Conservation (phyloP, 257 asterid species). For the Solanum chmielewskii region DNA sequence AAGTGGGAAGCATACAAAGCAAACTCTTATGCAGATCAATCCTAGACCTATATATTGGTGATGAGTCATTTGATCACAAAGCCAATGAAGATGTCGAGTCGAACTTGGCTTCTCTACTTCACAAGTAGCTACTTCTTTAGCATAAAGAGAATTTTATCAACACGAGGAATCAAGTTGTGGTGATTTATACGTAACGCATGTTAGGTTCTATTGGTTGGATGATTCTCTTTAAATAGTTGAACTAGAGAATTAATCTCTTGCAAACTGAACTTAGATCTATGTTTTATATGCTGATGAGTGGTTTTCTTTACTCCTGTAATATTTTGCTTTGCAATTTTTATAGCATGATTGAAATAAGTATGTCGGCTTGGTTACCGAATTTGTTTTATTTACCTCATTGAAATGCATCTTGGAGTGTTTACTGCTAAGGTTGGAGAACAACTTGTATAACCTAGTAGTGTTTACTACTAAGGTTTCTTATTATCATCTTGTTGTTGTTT, state of each 20-base stretch:
- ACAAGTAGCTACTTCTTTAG: conserved; percentile 12
- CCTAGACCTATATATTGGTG: conserved; percentile 77
- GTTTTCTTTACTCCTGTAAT: neutral
- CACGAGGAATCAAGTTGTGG: neutral
- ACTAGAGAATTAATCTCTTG: neutral
- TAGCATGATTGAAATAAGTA: neutral
- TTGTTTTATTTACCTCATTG: neutral
- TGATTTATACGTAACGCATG: neutral
- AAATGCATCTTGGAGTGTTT: neutral
- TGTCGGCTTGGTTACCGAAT: neutral
- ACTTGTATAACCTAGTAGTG: neutral
- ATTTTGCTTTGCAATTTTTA: neutral
- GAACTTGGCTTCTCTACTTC: conserved; percentile 54
- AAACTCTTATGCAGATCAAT: conserved; percentile 61
- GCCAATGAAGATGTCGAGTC: conserved; percentile 71
- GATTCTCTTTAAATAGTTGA: neutral
- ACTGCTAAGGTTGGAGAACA: neutral
- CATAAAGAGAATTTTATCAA: neutral
- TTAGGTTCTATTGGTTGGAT: neutral
- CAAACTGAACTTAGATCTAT: neutral
- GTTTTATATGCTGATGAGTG: neutral
- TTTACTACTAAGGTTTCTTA: neutral
- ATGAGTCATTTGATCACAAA: conserved; percentile 72
- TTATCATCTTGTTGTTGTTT: neutral
- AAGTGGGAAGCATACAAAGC: conserved; percentile 81